Base-by-base conservation (phyloP, 2,329 filamentous ascomycete species). In the Ustulina deusta region DNA sequence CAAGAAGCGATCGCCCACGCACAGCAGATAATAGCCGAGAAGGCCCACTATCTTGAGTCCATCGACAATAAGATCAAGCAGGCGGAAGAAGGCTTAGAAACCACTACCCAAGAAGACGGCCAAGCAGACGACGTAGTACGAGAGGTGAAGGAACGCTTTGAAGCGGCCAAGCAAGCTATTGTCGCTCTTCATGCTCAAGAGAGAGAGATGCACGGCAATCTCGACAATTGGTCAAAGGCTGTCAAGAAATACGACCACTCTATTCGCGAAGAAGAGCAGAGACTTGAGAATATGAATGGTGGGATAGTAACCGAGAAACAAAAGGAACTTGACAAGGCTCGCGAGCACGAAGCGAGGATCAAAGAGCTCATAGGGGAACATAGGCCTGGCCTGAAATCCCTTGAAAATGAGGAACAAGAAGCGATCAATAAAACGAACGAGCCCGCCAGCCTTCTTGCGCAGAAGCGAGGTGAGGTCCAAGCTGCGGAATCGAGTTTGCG, bases 271-370 rank as follows among this genome's bases (percentile, higher is more conserved):
- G 90, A 93, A 76, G 82, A 87, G 71, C 78, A 81, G 55, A 89
- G 90, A 3, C 84, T 97, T 7, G 85, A 87, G 49, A 86, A 89
- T 51, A 86, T 88, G 2, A 90, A 91, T 72, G 93, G 93, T 42
- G 91, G 91, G 29, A 87, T 87, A 27, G 88, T 92, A 74, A 83
- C 87, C 9, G 82, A 85, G 69, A 93, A 89, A 74, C 79, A 87
- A 40, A 81, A 82, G 20, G 85, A 90, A 73, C 82, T 91, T 3
- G 83, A 89, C 25, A 81, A 87, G 20, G 88, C 89, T 13, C 87
- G 89, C 73, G 76, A 83, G 27, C 79, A 79, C 54, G 81, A 83
- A 6, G 77, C 81, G 34, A 79, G 83, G 38, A 84, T 87, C 4
- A 80, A 75, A 7, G 61, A 73, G 6, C 63, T 73, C 20, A 75